Conservation (phyloP, 495 filamentous ascomycete genomes). For the Parachaetomium inaequale region DNA sequence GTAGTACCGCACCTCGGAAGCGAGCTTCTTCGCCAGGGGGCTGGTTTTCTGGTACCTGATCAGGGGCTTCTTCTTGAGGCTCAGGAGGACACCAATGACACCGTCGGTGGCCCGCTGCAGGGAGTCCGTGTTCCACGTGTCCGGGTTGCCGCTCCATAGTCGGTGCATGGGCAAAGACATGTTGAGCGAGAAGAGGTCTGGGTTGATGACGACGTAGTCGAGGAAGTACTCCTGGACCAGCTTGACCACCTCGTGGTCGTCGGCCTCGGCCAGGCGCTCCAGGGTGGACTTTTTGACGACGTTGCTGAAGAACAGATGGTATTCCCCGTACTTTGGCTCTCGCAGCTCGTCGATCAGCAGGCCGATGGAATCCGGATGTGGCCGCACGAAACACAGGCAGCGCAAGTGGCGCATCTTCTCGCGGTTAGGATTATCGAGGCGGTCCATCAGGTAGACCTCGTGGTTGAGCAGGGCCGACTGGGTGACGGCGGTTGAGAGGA, state of each 20-base stretch:
- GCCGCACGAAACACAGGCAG: conserved; percentile 89
- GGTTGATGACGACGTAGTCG: conserved; percentile 91
- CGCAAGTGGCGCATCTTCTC: conserved; percentile 98
- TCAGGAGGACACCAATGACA: conserved; percentile 72
- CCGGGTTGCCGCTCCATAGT: conserved; percentile 75
- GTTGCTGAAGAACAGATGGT: conserved; percentile 95
- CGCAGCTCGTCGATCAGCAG: conserved; percentile 91
- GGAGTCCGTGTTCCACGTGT: conserved; percentile 85
- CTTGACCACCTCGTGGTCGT: conserved; percentile 94
- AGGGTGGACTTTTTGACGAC: conserved; percentile 94
- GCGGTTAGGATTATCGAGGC: conserved; percentile 81
- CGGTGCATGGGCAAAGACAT: conserved; percentile 69
- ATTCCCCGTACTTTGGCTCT: conserved; percentile 97
- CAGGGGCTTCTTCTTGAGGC: conserved; percentile 92
- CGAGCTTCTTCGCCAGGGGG: conserved; percentile 83
- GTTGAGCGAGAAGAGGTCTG: conserved; percentile 83
- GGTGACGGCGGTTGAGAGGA: conserved; percentile 90
- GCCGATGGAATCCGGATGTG: conserved; percentile 86
- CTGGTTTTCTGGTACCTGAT: conserved; percentile 95
- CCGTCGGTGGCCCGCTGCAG: conserved; percentile 82
- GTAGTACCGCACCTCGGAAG: conserved; percentile 84
- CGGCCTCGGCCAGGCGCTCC: conserved; percentile 92
- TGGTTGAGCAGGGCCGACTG: conserved; percentile 95
- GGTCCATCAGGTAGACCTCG: conserved; percentile 96
- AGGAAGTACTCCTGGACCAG: conserved; percentile 92